Conservation (phyloP, 225 moss, liverwort and hornwort species). For the Thuidium tamariscinum region DNA sequence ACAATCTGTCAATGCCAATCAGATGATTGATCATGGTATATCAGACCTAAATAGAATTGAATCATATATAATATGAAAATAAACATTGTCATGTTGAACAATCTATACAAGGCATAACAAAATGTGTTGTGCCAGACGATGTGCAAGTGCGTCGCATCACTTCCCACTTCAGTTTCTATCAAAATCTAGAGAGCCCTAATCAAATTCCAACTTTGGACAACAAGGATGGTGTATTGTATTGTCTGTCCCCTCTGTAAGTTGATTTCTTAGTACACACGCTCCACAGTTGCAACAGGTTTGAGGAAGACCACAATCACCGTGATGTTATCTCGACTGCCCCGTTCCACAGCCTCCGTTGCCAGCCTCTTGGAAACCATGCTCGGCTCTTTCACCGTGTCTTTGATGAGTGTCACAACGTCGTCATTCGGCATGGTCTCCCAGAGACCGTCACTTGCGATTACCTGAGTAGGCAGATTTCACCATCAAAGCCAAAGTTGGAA, state of each 20-base stretch:
- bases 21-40: background rate
- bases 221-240: too few relatives aligned
- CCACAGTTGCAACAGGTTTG: conserved; percentile 45
- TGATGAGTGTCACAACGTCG: conserved; percentile 37
- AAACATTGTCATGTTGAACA: background rate
- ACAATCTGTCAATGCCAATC: background rate
- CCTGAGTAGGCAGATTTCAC: conserved; percentile 12
- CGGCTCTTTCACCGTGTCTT: conserved; percentile 60
- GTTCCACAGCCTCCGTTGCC: conserved; percentile 52
- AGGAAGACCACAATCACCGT: conserved; percentile 49
- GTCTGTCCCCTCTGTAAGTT: background rate
- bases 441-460: conserved; percentile 57
- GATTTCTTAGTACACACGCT: conserved; percentile 33
- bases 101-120: background rate
- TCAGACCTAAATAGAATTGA: background rate
- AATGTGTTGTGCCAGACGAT: background rate
- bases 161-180: background rate
- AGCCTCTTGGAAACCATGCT: conserved; percentile 56
- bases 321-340: conserved; percentile 54
- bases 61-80: background rate
- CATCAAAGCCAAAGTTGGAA: background rate
- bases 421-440: conserved; percentile 49
- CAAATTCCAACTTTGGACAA: background rate
- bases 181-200: background rate
- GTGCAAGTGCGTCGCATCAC: background rate